These are phyloP conservation scores for Metschnikowia shivogae DNA, from an alignment of 805 yeast genomes.

Conservation along the genomic window DNA sequence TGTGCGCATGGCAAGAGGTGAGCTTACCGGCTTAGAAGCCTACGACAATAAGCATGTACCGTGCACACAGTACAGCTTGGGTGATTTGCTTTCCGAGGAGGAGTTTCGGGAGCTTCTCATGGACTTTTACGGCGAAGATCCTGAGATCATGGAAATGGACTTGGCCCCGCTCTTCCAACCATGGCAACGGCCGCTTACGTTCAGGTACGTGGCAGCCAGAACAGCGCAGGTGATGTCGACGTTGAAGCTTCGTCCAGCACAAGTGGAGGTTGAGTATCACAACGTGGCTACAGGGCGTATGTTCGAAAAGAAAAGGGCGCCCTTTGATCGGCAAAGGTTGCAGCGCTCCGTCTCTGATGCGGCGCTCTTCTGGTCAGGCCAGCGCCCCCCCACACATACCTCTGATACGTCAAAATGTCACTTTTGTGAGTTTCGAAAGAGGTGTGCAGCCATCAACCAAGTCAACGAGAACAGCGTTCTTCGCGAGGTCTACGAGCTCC, in stretches of 20 bases:
- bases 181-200: constrained; percentile 56
- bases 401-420: constrained; percentile 43
- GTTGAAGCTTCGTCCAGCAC: constrained; percentile 32
- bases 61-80: constrained; percentile 5
- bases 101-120: constrained; percentile 9
- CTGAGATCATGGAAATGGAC: constrained; percentile 20
- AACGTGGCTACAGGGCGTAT: constrained; percentile 28
- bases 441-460: constrained; percentile 17
- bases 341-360: constrained; percentile 28
- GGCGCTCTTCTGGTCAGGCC: constrained; percentile 56
- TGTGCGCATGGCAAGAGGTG: constrained; percentile 43
- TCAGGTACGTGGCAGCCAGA: constrained; percentile 53
- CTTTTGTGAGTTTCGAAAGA: constrained; percentile 47
- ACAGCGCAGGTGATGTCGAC: constrained; percentile 43
- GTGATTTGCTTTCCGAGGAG: constrained; percentile 9
- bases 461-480: constrained; percentile 3
- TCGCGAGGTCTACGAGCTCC: constrained; percentile 9
- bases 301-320: constrained; percentile 39
- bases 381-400: constrained; percentile 45
- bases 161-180: constrained; percentile 26
- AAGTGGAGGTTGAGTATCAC: constrained; percentile 52
- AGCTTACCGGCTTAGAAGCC: constrained; percentile 35
- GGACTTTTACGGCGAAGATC: constrained; percentile 13
- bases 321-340: constrained; percentile 32
- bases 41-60: constrained; percentile 28